These are phyloP conservation scores for Oryza rufipogon DNA, from an alignment of 176 grass and related monocot species.

Conservation along the genomic window DNA sequence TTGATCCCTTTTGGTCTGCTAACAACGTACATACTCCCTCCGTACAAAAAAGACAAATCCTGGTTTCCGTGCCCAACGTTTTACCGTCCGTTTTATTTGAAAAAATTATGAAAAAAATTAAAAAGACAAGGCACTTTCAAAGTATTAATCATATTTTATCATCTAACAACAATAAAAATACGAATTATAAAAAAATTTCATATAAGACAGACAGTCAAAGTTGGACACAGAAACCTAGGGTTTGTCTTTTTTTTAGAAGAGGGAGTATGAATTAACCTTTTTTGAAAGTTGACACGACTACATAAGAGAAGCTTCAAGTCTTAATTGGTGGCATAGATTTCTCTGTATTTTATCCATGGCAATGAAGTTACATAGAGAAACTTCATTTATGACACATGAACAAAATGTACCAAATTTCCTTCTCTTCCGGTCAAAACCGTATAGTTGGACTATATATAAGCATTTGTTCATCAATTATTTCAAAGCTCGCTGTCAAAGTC, in stretches of 20 bases:
- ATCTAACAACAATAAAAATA: too few relatives aligned
- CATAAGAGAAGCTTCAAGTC: conserved; percentile 15
- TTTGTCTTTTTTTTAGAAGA: too few relatives aligned
- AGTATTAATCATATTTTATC: too few relatives aligned
- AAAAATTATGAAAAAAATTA: too few relatives aligned
- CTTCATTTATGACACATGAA: background rate
- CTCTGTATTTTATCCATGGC: background rate
- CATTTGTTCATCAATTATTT: background rate
- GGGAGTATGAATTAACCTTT: background rate
- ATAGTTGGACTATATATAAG: background rate
- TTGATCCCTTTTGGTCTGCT: background rate
- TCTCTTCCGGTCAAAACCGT: conserved; percentile 12
- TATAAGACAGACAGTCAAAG: too few relatives aligned
- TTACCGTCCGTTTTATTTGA: too few relatives aligned
- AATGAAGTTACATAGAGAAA: background rate
- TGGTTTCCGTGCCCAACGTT: too few relatives aligned
- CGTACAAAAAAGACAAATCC: too few relatives aligned
- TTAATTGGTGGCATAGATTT: background rate
- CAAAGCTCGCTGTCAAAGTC: background rate
- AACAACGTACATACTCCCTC: too few relatives aligned
- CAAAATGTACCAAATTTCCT: background rate
- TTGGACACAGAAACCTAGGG: too few relatives aligned
- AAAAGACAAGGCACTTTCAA: too few relatives aligned
- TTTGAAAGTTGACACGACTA: background rate
- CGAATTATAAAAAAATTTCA: too few relatives aligned